Conservation (phyloP, 2,329 filamentous ascomycete species). For the Ophiostoma sp. region DNA sequence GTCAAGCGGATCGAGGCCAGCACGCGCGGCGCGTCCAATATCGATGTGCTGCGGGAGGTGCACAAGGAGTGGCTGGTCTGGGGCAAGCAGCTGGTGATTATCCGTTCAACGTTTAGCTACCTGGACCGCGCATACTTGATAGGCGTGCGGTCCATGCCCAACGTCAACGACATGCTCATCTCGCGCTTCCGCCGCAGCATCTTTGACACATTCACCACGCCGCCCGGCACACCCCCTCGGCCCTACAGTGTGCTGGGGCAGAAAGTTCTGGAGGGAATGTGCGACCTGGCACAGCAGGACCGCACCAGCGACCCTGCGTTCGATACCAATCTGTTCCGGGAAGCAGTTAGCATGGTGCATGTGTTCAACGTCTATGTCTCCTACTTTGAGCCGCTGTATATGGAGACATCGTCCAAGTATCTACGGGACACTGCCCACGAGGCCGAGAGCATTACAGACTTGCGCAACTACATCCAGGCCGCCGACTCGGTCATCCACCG, state of each 20-base stretch:
- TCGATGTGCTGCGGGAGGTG: conserved; percentile 57
- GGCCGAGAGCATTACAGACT: conserved; percentile 50
- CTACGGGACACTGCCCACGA: conserved; percentile 65
- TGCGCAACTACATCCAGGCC: conserved; percentile 70
- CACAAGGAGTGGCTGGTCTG: conserved; percentile 66
- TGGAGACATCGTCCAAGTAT: conserved; percentile 58
- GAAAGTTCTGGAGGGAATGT: conserved; percentile 56
- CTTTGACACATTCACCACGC: conserved; percentile 36
- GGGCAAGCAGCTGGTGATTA: conserved; percentile 70
- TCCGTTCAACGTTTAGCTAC: conserved; percentile 89
- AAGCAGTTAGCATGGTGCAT: conserved; percentile 76
- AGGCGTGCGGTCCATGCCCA: conserved; percentile 61
- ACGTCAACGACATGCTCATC: conserved; percentile 77
- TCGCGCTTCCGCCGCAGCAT: conserved; percentile 63
- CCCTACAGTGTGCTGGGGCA: conserved; percentile 33
- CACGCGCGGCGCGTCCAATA: conserved; percentile 48
- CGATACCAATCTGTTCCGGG: conserved; percentile 61
- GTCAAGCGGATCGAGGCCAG: conserved; percentile 49
- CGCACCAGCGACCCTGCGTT: conserved; percentile 54
- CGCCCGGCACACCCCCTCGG: conserved; percentile 12
- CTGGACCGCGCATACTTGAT: conserved; percentile 86
- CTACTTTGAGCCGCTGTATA: conserved; percentile 70
- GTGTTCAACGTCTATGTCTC: conserved; percentile 75
- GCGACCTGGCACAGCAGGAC: conserved; percentile 68
- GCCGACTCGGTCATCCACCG: conserved; percentile 63